A percentile compares a stretch with the other conserved stretches of the same genome.
Conservation (phyloP, 768 basidiomycete genomes). For the Auriscalpium orientale region DNA sequence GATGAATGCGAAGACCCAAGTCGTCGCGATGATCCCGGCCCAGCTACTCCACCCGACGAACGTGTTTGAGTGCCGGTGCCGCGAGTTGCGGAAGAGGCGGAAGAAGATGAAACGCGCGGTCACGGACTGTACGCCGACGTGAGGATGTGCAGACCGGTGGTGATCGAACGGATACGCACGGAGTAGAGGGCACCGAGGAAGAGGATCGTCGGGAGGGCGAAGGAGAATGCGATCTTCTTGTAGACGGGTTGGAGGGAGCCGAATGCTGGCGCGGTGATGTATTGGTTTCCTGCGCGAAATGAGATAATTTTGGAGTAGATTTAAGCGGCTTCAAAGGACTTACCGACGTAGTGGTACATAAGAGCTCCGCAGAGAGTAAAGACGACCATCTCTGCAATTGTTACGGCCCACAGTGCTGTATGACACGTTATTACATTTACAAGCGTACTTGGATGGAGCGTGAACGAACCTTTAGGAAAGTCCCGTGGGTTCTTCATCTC, state of each 20-base stretch:
- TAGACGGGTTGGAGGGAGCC: slow-evolving; percentile 29
- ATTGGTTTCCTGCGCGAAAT: slow-evolving; percentile 28
- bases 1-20: slow-evolving; percentile 21
- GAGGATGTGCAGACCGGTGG: background rate
- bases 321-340: background rate
- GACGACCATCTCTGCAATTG: slow-evolving; percentile 34
- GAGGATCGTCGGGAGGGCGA: slow-evolving; percentile 38
- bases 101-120: slow-evolving; percentile 39
- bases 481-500: slow-evolving; percentile 42
- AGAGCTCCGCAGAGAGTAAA: slow-evolving; percentile 38
- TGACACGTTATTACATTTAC: background rate
- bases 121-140: slow-evolving; percentile 24
- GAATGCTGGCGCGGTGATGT: slow-evolving; percentile 37
- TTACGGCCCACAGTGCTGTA: slow-evolving; percentile 35
- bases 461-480: slow-evolving; percentile 32
- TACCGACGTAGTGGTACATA: slow-evolving; percentile 33
- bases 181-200: slow-evolving; percentile 39
- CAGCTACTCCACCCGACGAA: slow-evolving; percentile 18
- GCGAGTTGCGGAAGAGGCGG: slow-evolving; percentile 32
- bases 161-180: slow-evolving; percentile 17
- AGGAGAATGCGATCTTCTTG: slow-evolving; percentile 39
- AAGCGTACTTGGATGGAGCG: background rate
- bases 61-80: slow-evolving; percentile 27
- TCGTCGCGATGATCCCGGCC: slow-evolving; percentile 19
- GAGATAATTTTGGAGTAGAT: background rate